Percentiles rank a stretch among this genome's conserved stretches.
Conservation (phyloP, 495 filamentous ascomycete species). For the Aspergillus sclerotioniger region DNA sequence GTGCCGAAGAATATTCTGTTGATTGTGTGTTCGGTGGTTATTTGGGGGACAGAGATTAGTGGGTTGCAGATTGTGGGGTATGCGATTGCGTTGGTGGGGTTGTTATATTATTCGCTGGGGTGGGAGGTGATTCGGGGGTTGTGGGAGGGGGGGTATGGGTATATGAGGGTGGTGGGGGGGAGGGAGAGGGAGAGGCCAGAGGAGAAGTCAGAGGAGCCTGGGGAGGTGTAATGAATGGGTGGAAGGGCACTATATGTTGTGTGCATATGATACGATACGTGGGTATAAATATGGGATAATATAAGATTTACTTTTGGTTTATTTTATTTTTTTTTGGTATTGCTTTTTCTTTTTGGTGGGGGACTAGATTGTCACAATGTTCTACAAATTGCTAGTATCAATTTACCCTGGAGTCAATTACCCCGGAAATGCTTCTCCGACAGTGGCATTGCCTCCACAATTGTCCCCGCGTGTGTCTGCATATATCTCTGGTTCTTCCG, state of each 20-base stretch:
- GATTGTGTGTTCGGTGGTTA: constrained; percentile 59
- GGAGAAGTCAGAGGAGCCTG: no score
- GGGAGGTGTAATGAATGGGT: no score
- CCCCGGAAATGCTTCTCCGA: constrained; percentile 16
- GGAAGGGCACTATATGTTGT: no score
- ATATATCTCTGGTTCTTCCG: constrained; percentile 46
- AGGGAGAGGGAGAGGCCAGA: not conserved
- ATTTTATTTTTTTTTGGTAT: no score
- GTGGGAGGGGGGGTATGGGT: not conserved
- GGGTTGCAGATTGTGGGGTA: constrained; percentile 64
- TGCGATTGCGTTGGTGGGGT: constrained; percentile 58
- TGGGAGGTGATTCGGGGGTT: constrained; percentile 1
- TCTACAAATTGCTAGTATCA: no score
- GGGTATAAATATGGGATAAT: no score
- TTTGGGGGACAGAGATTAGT: constrained; percentile 63
- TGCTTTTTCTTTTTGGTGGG: no score
- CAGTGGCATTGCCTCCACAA: constrained; percentile 36
- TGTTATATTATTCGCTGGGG: constrained; percentile 68
- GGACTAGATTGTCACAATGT: no score
- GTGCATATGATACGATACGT: no score
- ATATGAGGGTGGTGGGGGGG: not conserved
- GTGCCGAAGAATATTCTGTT: constrained; percentile 77
- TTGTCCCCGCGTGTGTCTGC: constrained; percentile 53
- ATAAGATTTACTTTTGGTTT: no score
- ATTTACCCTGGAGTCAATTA: no score